phyloP scores from a whole-genome alignment of 108 stramenopile genomes.

The Cyclostephanos tholiformis region DNA sequence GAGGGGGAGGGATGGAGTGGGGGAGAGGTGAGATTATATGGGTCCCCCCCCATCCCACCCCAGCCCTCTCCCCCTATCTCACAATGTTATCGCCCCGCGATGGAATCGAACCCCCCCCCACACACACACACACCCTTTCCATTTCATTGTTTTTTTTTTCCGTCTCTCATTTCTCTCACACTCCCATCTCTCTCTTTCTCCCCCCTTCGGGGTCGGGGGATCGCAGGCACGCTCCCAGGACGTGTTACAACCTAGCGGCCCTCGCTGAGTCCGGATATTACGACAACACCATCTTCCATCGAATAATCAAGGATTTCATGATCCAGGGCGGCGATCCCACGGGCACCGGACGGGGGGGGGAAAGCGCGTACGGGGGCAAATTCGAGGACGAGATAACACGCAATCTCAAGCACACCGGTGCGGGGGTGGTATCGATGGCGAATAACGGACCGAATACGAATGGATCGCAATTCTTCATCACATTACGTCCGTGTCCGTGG shows the following conservation, averaged over 20 bases:
- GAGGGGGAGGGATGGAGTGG: too few relatives aligned
- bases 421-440: conserved; percentile 93
- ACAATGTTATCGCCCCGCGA: too few relatives aligned
- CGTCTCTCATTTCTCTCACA: neutral
- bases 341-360: conserved; percentile 85
- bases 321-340: conserved; percentile 96
- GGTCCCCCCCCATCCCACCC: too few relatives aligned
- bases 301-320: conserved; percentile 95
- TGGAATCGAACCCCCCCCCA: too few relatives aligned
- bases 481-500: conserved; percentile 84
- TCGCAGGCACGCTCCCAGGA: conserved; percentile 67
- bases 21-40: too few relatives aligned
- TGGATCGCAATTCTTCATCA: conserved; percentile 95
- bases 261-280: conserved; percentile 93
- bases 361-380: conserved; percentile 86
- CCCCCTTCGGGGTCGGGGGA: neutral
- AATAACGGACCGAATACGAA: conserved; percentile 95
- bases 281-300: conserved; percentile 91
- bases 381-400: conserved; percentile 94
- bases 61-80: too few relatives aligned
- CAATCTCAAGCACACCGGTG: conserved; percentile 82
- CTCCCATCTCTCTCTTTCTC: neutral
- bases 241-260: conserved; percentile 85
- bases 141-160: too few relatives aligned
- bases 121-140: too few relatives aligned